Evolutionary conservation across 495 filamentous ascomycete genomes (phyloP).

Genomic region (Friedmanniomyces simplex): DNA sequence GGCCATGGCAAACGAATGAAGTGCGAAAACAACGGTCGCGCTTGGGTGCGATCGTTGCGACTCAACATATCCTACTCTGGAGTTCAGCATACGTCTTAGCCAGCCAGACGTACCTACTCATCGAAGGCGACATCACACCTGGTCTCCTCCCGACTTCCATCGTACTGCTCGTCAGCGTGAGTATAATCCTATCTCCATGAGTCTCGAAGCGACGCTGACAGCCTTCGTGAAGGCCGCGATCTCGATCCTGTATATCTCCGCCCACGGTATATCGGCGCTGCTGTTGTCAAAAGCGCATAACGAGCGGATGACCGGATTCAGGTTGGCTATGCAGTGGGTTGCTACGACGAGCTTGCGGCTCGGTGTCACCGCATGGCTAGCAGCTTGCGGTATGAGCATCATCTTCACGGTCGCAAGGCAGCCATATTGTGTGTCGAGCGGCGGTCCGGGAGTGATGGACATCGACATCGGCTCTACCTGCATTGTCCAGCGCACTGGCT

Average conservation of each 20-base stretch:
- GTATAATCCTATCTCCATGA: background rate
- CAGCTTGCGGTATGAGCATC: constrained; percentile 1
- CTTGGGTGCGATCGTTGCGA: background rate
- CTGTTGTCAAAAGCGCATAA: background rate
- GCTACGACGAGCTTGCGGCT: background rate
- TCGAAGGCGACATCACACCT: background rate
- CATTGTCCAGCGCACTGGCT: constrained; percentile 4
- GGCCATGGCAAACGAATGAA: background rate
- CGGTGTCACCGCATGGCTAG: constrained; percentile 4
- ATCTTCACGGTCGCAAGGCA: constrained; percentile 5
- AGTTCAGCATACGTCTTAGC: background rate
- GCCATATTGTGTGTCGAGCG: background rate
- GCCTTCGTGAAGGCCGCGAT: background rate
- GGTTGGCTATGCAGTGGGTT: background rate
- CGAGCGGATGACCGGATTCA: background rate
- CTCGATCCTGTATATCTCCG: background rate
- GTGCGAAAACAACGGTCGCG: background rate
- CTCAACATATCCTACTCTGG: background rate
- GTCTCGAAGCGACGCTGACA: background rate
- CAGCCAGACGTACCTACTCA: background rate
- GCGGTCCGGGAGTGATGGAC: too few species aligned
- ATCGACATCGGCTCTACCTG: background rate
- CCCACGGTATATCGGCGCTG: background rate
- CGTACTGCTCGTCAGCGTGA: background rate
- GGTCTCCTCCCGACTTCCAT: background rate